phyloP scores from a whole-genome alignment of 2,329 filamentous ascomycete genomes.

The Calonectria naviculata region DNA sequence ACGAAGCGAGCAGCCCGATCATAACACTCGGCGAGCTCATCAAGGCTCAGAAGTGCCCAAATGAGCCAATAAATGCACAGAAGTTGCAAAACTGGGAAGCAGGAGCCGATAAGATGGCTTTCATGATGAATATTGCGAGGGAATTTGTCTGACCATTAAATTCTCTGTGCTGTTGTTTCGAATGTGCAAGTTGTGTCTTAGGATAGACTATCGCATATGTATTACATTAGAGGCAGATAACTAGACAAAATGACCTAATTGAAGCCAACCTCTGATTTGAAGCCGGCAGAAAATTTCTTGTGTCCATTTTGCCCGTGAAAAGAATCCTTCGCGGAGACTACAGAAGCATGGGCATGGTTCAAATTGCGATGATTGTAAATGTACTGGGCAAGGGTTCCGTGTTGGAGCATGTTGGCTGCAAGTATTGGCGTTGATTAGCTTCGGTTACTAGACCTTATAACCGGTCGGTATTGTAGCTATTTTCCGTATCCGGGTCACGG shows the following conservation, averaged over 20 bases:
- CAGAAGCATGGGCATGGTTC: too few relatives aligned
- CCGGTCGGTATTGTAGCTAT: neutral
- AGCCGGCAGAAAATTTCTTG: too few relatives aligned
- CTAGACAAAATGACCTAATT: neutral
- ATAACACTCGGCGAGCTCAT: conserved; percentile 34
- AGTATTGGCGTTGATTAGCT: neutral
- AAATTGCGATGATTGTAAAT: too few relatives aligned
- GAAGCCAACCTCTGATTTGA: neutral
- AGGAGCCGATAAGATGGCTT: conserved; percentile 37
- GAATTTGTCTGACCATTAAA: conserved; percentile 28
- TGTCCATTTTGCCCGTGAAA: too few relatives aligned
- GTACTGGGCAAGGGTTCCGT: neutral
- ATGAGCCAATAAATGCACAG: conserved; percentile 5
- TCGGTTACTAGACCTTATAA: neutral
- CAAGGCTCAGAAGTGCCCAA: neutral
- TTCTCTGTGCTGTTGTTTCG: neutral
- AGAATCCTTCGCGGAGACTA: too few relatives aligned
- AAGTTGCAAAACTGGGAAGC: conserved; percentile 39
- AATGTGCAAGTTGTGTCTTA: too few relatives aligned
- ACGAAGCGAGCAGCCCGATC: conserved; percentile 23
- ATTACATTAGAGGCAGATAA: neutral
- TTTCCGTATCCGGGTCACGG: neutral
- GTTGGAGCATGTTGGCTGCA: neutral
- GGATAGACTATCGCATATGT: too few relatives aligned
- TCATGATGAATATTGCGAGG: conserved; percentile 36